These are phyloP conservation scores for Tetracladium setigerum DNA, from an alignment of 495 filamentous ascomycete genomes.

Conservation along the genomic window DNA sequence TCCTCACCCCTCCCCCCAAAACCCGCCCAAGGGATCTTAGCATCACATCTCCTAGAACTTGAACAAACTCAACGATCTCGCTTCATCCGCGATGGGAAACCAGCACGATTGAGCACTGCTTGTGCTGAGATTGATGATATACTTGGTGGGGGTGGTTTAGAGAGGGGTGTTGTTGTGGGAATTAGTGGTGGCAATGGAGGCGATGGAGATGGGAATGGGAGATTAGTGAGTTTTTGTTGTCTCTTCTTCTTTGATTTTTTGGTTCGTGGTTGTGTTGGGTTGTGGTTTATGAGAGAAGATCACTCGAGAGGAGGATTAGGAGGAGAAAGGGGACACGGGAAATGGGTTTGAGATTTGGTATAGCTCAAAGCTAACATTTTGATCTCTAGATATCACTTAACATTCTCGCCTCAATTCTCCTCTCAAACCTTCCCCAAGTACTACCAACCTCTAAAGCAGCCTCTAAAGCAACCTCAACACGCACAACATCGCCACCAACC, in stretches of 20 bases:
- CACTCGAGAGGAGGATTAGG: too few relatives aligned
- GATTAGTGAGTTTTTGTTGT: constrained; percentile 24
- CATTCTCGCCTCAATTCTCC: constrained; percentile 10
- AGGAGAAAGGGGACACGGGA: too few relatives aligned
- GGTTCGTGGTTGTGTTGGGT: not conserved
- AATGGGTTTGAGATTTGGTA: not conserved
- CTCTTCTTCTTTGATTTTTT: not conserved
- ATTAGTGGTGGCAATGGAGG: constrained; percentile 29
- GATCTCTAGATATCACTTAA: constrained; percentile 21
- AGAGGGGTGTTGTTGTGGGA: constrained; percentile 40
- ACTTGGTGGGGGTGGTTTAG: constrained; percentile 30
- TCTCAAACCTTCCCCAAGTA: not conserved
- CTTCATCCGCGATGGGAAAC: constrained; percentile 1
- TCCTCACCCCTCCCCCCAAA: not conserved
- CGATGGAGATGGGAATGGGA: constrained; percentile 33
- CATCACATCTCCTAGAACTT: constrained; percentile 10
- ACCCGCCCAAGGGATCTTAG: constrained; percentile 15
- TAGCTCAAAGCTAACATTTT: not conserved
- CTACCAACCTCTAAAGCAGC: not conserved
- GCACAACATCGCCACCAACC: not conserved
- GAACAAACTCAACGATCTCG: constrained; percentile 13
- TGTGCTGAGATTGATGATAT: constrained; percentile 37
- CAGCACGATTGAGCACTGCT: constrained; percentile 22
- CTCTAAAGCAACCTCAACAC: not conserved
- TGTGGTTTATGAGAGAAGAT: not conserved